These are phyloP conservation scores for Eragrostis nindensis DNA, from an alignment of 176 grass and related monocot genomes.

Conservation along the genomic window DNA sequence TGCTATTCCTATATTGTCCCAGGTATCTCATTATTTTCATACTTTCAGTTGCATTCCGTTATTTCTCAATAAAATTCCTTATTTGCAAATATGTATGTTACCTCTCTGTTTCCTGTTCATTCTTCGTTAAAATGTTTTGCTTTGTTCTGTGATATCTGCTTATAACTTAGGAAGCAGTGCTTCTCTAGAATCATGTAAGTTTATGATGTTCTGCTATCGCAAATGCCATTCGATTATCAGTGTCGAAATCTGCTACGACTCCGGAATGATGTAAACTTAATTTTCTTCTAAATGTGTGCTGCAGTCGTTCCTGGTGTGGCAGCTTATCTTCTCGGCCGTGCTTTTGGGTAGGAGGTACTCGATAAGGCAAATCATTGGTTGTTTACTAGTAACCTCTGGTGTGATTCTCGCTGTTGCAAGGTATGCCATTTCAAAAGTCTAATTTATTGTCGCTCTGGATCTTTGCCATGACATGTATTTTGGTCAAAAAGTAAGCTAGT, in stretches of 20 bases:
- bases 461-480: background rate
- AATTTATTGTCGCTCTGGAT: background rate
- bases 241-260: background rate
- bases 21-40: conserved; percentile 53
- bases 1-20: conserved; percentile 91
- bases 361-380: conserved; percentile 71
- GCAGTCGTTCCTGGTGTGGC: conserved; percentile 97
- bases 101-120: background rate
- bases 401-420: conserved; percentile 80
- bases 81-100: background rate
- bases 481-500: background rate
- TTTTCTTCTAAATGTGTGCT: conserved; percentile 35
- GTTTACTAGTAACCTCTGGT: conserved; percentile 77
- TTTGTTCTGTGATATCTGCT: background rate
- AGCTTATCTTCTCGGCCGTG: conserved; percentile 81
- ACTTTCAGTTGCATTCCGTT: conserved; percentile 9
- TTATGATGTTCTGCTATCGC: background rate
- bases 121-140: background rate
- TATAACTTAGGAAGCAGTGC: background rate
- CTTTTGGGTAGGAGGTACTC: conserved; percentile 73
- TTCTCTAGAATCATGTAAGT: background rate
- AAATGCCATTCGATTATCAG: background rate
- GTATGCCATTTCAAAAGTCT: conserved; percentile 40
- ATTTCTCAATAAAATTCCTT: too few species aligned
- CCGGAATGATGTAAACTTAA: background rate